Percentiles rank a stretch among this genome's conserved stretches.
Conservation (phyloP, 768 basidiomycete species). For the Lactarius deliciosus region DNA sequence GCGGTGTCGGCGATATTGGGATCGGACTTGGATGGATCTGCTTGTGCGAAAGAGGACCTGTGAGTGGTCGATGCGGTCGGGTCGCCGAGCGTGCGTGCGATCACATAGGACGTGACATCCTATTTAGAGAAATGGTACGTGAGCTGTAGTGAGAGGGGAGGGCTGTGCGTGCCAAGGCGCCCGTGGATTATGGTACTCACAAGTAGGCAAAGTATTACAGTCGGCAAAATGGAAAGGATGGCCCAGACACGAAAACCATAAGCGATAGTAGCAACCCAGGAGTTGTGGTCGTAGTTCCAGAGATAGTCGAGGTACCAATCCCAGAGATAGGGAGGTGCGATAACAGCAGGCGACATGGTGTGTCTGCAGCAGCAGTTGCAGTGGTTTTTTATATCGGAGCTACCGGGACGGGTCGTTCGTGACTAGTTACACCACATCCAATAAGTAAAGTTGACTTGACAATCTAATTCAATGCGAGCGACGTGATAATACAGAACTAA, state of each 20-base stretch:
- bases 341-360: constrained; percentile 28
- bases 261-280: constrained; percentile 67
- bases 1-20: background rate
- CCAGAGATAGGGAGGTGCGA: constrained; percentile 53
- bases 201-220: constrained; percentile 63
- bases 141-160: background rate
- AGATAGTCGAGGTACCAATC: constrained; percentile 59
- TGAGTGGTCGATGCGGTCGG: constrained; percentile 74
- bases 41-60: constrained; percentile 32
- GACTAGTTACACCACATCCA: constrained; percentile 2
- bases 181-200: constrained; percentile 43
- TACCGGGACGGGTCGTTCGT: background rate
- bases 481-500: constrained; percentile 9
- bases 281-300: constrained; percentile 60
- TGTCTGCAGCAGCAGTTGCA: background rate
- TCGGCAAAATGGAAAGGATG: constrained; percentile 45
- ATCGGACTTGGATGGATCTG: background rate
- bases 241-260: constrained; percentile 66
- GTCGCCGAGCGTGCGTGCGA: constrained; percentile 77
- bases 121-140: constrained; percentile 34
- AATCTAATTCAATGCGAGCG: constrained; percentile 8
- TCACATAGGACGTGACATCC: constrained; percentile 81
- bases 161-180: background rate
- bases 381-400: background rate
- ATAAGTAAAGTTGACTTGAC: background rate